These are phyloP conservation scores for Ananas comosus DNA, from an alignment of 176 grass and related monocot genomes.

Conservation along the genomic window DNA sequence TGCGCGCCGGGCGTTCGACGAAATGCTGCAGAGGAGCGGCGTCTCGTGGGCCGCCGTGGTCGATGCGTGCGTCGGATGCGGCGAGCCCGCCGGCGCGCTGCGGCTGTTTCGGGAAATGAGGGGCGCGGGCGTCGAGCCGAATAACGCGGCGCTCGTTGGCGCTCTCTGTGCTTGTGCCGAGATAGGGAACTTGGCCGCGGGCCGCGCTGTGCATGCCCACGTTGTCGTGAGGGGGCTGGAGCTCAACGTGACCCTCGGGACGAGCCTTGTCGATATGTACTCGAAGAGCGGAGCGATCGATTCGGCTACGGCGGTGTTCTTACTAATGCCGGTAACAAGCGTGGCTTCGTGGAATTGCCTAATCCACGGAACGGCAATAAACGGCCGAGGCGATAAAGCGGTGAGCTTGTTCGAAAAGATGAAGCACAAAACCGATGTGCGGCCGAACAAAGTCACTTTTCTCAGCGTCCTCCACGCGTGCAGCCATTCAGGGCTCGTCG, in stretches of 20 bases:
- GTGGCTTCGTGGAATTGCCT: constrained; percentile 24
- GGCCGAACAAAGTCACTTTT: constrained; percentile 8
- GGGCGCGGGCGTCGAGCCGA: background rate
- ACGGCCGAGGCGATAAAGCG: background rate
- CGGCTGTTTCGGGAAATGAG: constrained; percentile 2
- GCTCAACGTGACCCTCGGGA: constrained; percentile 15
- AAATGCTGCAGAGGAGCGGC: constrained; percentile 1
- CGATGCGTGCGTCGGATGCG: constrained; percentile 2
- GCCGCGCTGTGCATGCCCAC: constrained; percentile 9
- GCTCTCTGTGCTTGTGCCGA: constrained; percentile 3
- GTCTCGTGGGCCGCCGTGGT: background rate
- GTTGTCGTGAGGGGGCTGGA: background rate
- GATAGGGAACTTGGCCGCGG: background rate
- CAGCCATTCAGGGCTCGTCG: constrained; percentile 12
- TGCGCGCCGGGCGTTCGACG: constrained; percentile 3
- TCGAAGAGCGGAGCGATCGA: constrained; percentile 9
- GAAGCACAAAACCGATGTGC: background rate
- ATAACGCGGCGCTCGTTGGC: constrained; percentile 5
- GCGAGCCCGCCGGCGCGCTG: background rate
- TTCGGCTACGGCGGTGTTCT: background rate
- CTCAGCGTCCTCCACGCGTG: constrained; percentile 9
- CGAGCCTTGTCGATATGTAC: constrained; percentile 24
- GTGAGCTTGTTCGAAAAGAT: constrained; percentile 4
- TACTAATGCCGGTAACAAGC: background rate
- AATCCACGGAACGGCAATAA: constrained; percentile 17